Base-by-base conservation (phyloP, 148 eudicot genomes). In the Vaccinium vitisidaea region DNA sequence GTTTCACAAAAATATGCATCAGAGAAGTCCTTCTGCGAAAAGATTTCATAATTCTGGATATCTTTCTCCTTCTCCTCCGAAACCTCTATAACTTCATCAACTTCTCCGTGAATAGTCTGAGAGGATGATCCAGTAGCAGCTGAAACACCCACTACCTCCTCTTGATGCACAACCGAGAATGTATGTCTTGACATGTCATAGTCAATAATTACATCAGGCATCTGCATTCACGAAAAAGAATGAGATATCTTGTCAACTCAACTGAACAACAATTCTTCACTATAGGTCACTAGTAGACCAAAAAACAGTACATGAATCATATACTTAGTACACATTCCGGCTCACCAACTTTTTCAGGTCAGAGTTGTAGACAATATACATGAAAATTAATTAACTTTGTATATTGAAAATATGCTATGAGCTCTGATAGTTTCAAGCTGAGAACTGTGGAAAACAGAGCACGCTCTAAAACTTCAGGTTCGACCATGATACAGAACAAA, bases 131-230 rank as follows among this genome's bases (percentile, higher is more conserved):
- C 74, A 71, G 76, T 73, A 69, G 81, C 36, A 63, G 81, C 48
- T 78, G 91, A 65, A 85, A 90, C 87, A 75, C 86, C 89, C 65
- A 81, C 39, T 19, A 94, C 95, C 89, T 92, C 96, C 82, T 97
- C 99, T 89, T 95, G 99, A 80, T 95, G 93, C 80, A 95, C 92
- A 61, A 93, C 76, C 7, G 90, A 92, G 87, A 87, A 91, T 52
- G 84, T 89, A 77, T 76, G 87, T 13, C 59, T 88, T 18, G 94
- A 91, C 94, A 95, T 92, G 88, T 94, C 93, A 87, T 97, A 97
- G 79, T 95, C 99, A 65, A 94, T 89, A 83, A 92, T 86, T 77
- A 95, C 82, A 89, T 97, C 99, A 48, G 99, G 99, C 90, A 92
- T 93, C 99, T 97, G 98, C 88, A 87, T 80, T 84, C n/a, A 63